Conservation (phyloP, 2,329 filamentous ascomycete species). For the Botrytis fabae region DNA sequence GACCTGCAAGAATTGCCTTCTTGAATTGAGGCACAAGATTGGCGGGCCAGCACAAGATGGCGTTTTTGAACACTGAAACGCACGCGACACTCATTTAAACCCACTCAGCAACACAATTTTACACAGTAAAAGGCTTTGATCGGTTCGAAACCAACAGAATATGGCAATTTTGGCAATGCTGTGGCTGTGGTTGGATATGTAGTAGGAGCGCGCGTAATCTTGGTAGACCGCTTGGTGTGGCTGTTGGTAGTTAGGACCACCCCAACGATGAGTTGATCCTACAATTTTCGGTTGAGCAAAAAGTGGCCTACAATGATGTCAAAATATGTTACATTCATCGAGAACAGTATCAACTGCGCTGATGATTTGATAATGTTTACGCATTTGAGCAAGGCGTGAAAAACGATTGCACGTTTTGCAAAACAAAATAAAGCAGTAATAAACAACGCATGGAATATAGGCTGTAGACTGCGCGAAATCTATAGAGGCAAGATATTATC, state of each 20-base stretch:
- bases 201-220: conserved; percentile 9
- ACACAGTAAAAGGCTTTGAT: neutral
- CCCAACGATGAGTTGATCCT: conserved; percentile 1
- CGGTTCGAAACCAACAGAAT: neutral
- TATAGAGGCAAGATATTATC: neutral
- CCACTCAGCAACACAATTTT: neutral
- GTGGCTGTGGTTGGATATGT: conserved; percentile 5
- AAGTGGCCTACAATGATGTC: neutral
- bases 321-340: neutral
- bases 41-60: neutral
- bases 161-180: neutral
- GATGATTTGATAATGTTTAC: neutral
- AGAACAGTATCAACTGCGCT: neutral
- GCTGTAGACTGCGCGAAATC: neutral
- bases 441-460: neutral
- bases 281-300: neutral
- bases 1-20: neutral
- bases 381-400: neutral
- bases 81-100: neutral
- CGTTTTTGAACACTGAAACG: neutral
- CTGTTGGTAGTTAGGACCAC: neutral
- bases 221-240: neutral
- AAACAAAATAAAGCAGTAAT: neutral
- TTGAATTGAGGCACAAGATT: conserved; percentile 1
- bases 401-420: neutral